phyloP scores from a whole-genome alignment of 306 rosid species.

The Abrus pulchellus region DNA sequence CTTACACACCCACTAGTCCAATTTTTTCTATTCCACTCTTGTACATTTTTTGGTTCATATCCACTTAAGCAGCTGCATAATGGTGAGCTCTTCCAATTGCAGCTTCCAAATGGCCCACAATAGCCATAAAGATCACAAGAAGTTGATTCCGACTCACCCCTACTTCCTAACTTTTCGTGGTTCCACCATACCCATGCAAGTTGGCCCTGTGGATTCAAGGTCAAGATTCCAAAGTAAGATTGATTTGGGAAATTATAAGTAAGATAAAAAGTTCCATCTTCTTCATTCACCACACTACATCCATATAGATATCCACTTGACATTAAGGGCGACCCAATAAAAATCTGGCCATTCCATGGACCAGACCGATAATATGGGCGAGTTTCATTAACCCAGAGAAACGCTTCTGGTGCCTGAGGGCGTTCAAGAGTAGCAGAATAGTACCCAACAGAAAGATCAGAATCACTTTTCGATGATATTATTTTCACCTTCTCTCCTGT shows the following conservation, averaged over 20 bases:
- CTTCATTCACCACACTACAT: background rate
- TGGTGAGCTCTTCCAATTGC: constrained; percentile 13
- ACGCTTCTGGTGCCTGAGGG: constrained; percentile 19
- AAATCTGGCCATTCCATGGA: constrained; percentile 12
- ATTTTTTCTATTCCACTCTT: constrained; percentile 43
- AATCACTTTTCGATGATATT: constrained; percentile 39
- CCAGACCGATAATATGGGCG: constrained; percentile 46
- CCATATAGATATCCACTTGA: background rate
- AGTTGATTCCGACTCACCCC: background rate
- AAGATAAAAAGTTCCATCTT: constrained; percentile 23
- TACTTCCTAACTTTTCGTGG: background rate
- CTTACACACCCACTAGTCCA: constrained; percentile 57
- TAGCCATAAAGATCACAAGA: constrained; percentile 29
- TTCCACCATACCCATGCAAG: background rate
- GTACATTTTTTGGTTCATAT: constrained; percentile 42
- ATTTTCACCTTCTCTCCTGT: constrained; percentile 7
- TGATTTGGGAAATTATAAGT: background rate
- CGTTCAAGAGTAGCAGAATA: constrained; percentile 27
- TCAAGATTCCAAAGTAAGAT: background rate
- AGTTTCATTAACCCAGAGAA: constrained; percentile 44
- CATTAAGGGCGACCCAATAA: constrained; percentile 40
- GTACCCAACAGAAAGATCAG: constrained; percentile 42
- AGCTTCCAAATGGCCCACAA: constrained; percentile 46
- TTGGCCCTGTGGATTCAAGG: constrained; percentile 39
- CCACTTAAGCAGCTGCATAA: constrained; percentile 60